phyloP scores from a whole-genome alignment of 176 grass and related monocot species.

The Leersia perrieri region DNA sequence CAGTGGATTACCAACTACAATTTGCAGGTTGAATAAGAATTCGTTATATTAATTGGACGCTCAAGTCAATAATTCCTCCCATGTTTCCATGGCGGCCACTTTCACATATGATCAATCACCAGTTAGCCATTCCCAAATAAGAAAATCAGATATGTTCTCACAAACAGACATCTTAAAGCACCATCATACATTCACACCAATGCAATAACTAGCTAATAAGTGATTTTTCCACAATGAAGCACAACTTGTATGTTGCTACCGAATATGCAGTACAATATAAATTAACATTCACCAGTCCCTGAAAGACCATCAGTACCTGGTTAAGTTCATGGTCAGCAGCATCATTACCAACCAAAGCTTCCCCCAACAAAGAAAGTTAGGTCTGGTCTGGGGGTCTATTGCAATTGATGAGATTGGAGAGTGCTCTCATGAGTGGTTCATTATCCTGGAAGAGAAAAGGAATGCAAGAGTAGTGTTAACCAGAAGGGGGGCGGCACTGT shows the following conservation, averaged over 20 bases:
- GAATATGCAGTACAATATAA: neutral
- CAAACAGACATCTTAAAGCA: no score
- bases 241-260: neutral
- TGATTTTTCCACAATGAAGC: neutral
- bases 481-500: no score
- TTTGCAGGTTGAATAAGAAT: no score
- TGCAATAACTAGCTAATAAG: neutral
- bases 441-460: conserved; percentile 54
- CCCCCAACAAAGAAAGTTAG: conserved; percentile 89
- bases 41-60: neutral
- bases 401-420: conserved; percentile 95
- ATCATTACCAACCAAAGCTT: conserved; percentile 94
- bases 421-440: conserved; percentile 95
- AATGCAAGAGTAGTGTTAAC: neutral
- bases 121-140: no score
- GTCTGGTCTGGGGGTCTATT: conserved; percentile 87
- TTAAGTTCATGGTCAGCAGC: conserved; percentile 93
- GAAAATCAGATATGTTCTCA: no score
- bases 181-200: neutral
- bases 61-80: no score
- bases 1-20: no score
- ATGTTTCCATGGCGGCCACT: no score
- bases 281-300: neutral
- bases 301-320: conserved; percentile 47
- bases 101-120: no score